Evolutionary conservation across 192 early-diverging fungal species (phyloP), one percentile per base, ranked within the genome.

Genomic region (Coemansia sp.): DNA sequence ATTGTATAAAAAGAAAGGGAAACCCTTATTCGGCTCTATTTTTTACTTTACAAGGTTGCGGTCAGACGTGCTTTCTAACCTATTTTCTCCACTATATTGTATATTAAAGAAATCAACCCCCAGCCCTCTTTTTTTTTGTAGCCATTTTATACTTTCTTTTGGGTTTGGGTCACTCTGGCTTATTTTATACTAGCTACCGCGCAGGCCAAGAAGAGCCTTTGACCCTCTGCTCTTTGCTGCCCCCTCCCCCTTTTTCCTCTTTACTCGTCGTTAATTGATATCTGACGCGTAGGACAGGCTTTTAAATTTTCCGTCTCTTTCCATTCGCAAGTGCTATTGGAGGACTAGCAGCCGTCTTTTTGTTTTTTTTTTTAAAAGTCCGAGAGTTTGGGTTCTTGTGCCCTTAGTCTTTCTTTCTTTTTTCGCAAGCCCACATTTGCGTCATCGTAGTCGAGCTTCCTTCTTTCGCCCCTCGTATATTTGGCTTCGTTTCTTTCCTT

Each of bases 21-120:
- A 32, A 6, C 16, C 50, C 25, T 27, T 42, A 13, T 42, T 13
- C 39, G 13, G 9, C 13, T 51, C 7, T 51, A 25, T 23, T 27
- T 51, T 25, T 27, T 48, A 48, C 47, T 42, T 16, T 18, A 16
- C 9, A 13, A 4, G 6, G 6, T 42, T 42, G 39, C 39, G 39
- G 39, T 42, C 39, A 42, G 53, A 55, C 53, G 53, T 29, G 29
- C 23, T 30, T 55, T 55, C 18, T 55, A 19, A 34, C 22, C 4
- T 10, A 6, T 8, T 51, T 32, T 34, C 53, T 32, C 53, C n/a
- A 29, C 4, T 19, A 29, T 34, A 34, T 55, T 55, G 13, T 55
- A 42, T 42, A 42, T 42, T 42, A 42, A 42, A 42, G 39, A 42
- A 42, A 42, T 42, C 16, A 42, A 42, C 14, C 13, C 39, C 39